Percentiles rank a stretch among this genome's conserved stretches.
Evolutionary conservation across 2,329 filamentous ascomycete genomes (phyloP).

Genomic region (Biscogniauxia sp.): DNA sequence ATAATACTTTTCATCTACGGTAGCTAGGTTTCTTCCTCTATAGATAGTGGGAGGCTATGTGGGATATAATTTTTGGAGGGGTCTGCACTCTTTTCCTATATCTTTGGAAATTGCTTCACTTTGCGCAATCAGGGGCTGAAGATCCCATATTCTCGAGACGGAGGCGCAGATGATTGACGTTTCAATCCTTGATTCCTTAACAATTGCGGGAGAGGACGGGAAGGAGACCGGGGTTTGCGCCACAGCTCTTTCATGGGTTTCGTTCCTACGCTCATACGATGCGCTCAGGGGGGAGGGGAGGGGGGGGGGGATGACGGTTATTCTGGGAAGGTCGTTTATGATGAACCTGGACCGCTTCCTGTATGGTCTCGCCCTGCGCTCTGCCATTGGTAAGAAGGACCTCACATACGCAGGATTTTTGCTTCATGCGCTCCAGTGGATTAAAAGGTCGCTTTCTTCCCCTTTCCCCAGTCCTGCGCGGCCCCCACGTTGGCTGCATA

Average conservation of each 20-base stretch:
- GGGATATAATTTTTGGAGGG: no score
- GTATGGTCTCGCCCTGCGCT: not conserved
- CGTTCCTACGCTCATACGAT: not conserved
- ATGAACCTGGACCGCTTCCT: not conserved
- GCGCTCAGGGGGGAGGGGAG: not conserved
- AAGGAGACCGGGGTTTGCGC: not conserved
- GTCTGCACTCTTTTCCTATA: no score
- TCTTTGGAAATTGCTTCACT: not conserved
- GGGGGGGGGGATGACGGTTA: not conserved
- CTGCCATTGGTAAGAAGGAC: not conserved
- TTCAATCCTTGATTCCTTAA: not conserved
- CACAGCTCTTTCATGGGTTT: not conserved
- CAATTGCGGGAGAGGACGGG: not conserved
- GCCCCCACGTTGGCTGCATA: not conserved
- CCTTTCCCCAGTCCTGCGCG: not conserved
- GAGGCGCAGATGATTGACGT: not conserved
- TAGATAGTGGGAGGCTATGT: no score
- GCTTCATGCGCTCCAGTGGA: not conserved
- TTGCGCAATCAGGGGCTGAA: not conserved
- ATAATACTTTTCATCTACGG: no score
- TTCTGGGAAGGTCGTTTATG: not conserved
- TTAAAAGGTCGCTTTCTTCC: not conserved
- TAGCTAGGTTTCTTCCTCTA: no score
- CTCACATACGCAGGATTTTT: not conserved
- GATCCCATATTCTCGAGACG: not conserved